Percentiles rank a stretch among this genome's conserved stretches.
phyloP scores from a whole-genome alignment of 2,329 filamentous ascomycete genomes.

The Aureobasidium sp. region DNA sequence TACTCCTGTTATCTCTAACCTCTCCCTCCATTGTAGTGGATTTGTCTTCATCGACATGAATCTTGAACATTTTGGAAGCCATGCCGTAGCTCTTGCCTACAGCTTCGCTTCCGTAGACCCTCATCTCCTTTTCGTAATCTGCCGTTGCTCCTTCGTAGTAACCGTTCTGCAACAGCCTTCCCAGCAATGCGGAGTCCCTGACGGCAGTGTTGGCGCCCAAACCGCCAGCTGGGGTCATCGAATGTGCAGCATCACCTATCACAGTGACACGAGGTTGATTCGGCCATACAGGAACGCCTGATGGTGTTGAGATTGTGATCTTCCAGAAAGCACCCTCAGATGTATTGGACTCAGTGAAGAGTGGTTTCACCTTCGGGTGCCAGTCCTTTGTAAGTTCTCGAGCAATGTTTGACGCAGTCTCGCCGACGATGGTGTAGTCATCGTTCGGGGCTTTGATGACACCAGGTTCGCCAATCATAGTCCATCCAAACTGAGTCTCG shows the following conservation, averaged over 20 bases:
- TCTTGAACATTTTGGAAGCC: constrained; percentile 39
- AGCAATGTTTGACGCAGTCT: constrained; percentile 51
- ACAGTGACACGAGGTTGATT: constrained; percentile 53
- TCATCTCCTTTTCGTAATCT: constrained; percentile 35
- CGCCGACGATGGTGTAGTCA: constrained; percentile 52
- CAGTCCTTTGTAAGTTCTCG: constrained; percentile 48
- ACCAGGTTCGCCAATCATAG: constrained; percentile 52
- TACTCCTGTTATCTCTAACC: constrained; percentile 6
- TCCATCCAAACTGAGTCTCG: constrained; percentile 55
- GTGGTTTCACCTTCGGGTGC: constrained; percentile 48
- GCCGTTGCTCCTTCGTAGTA: constrained; percentile 33
- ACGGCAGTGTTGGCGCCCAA: constrained; percentile 53
- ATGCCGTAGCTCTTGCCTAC: constrained; percentile 48
- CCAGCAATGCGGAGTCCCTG: constrained; percentile 48
- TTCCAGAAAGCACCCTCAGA: constrained; percentile 58
- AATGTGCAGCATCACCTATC: constrained; percentile 52
- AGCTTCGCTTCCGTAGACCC: constrained; percentile 49
- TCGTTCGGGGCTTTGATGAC: constrained; percentile 53
- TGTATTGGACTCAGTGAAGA: constrained; percentile 53
- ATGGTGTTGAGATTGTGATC: constrained; percentile 55
- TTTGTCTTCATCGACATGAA: constrained; percentile 40
- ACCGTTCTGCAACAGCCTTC: constrained; percentile 46
- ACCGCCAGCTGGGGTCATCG: constrained; percentile 48
- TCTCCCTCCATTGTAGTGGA: constrained; percentile 10
- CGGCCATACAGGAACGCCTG: constrained; percentile 53